Evolutionary conservation across 2,329 filamentous ascomycete species (phyloP), one percentile per base, ranked within the genome.

Genomic region (Epichloe amarillans): DNA sequence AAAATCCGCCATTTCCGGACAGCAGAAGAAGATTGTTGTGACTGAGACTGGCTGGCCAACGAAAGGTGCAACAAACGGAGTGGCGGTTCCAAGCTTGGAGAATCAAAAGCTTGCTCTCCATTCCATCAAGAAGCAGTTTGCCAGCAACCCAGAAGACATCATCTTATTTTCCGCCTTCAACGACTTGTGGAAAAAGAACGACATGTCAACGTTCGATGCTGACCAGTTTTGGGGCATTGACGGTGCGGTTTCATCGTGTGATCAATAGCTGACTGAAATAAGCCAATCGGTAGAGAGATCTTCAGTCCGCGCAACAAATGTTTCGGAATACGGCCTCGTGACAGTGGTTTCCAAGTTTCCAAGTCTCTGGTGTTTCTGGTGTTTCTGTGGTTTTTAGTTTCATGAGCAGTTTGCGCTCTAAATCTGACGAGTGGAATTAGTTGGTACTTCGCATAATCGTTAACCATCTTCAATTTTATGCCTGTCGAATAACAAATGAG

Each of bases 1-100:
- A 39, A 65, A 66, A 53, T 62, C 63, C 43, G 68, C 67, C 54
- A 61, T 78, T 12, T 59, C 68, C 4, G 60, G 70, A 56, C 84
- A 88, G 56, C 84, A 88, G 66, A 73, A 75, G 44, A 75, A 86
- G 35, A 72, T 91, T 38, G 82, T 95, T 57, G 81, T 94, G 57
- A 88, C 86, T 1, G 89, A 95, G 71, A 83, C 84, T 3, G 89
- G 89, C 47, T 95, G 88, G 88, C 88, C 88, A 41, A 81, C 78
- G 63, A 66, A 78, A 57, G 88, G 88, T 17, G 57, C 70, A 12
- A 53, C 73, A 49, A 90, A 93, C 62, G 79, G 80, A 2, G 61
- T 63, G 17, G 87, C 87, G n/a, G 70, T 90, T 2, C 84, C 88
- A 0, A 80, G 80, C 12, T 59, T 69, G n/a, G 68, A 72, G 11